phyloP scores from a whole-genome alignment of 192 early-diverging fungal species.

The Haplosporangium gracile region DNA sequence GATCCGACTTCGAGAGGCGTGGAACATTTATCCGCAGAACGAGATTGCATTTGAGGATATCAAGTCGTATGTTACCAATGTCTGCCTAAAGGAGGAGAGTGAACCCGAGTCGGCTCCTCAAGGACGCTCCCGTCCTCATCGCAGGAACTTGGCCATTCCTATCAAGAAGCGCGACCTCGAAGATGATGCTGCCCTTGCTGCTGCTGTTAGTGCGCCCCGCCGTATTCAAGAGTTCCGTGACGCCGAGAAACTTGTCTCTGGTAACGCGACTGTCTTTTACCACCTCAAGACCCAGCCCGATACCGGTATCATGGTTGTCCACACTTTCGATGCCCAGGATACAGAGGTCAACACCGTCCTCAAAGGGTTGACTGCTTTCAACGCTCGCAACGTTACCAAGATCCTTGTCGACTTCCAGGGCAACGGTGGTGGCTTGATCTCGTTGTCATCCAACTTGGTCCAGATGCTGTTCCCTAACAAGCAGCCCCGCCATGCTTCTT shows the following conservation, averaged over 20 bases:
- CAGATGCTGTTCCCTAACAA: constrained; percentile 28
- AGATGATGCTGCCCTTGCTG: background rate
- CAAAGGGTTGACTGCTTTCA: background rate
- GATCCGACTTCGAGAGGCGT: background rate
- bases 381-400: constrained; percentile 10
- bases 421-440: constrained; percentile 25
- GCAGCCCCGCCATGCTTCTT: background rate
- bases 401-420: constrained; percentile 35
- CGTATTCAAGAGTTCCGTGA: background rate
- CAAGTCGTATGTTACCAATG: background rate
- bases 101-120: background rate
- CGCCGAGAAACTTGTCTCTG: constrained; percentile 12
- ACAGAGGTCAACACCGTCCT: background rate
- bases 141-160: background rate
- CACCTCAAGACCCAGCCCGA: constrained; percentile 20
- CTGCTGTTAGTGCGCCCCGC: background rate
- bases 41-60: background rate
- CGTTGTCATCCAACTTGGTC: constrained; percentile 11
- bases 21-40: background rate
- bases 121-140: background rate
- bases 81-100: background rate
- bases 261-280: constrained; percentile 22
- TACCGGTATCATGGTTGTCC: constrained; percentile 35
- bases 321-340: background rate
- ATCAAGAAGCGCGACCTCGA: background rate